Evolutionary conservation across 805 yeast genomes (phyloP), one percentile per base, ranked within the genome.

Genomic region (Zygosaccharomyces kombuchaensis): DNA sequence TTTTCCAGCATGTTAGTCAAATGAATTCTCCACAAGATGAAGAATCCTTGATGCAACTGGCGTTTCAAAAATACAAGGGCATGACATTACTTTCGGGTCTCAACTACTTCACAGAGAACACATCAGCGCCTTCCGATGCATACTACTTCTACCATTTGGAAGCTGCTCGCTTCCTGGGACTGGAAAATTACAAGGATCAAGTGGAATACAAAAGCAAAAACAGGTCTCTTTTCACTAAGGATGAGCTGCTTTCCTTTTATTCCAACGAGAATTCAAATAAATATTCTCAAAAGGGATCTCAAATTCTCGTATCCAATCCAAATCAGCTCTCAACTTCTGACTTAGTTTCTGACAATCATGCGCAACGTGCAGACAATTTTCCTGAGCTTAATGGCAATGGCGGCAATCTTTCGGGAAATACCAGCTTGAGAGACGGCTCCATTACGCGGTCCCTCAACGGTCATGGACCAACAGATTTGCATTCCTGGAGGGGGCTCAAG

Each of bases 21-120:
- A 26, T 56, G 31, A 30, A 42, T 8, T 43, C 54, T 14, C 30
- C 44, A 12, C 47, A 42, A 6, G 47, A 42, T 19, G 58, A 53
- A 37, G 34, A 47, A 35, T 23, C 19, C 6, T 36, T 65, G n/a
- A 57, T 66, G 53, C 34, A 48, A 12, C 48, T 47, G n/a, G 44
- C 57, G 8, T 65, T 65, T 38, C 34, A 43, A 9, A 57, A 55
- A 32, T 66, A 57, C 49, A 57, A 52, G 27, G 58, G 59, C 27
- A 43, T 52, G 30, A 62, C 67, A n/a, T 44, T 66, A 16, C 47
- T 66, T 13, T 52, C 63, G 7, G 70, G 70, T 19, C 51, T 66
- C 27, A 55, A 52, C 13, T 63, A 57, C 42, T 63, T 58, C 39
- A 47, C 56, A 7, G 57, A 59, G 30, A 44, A 41, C 26, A 56